Conservation (phyloP, 2,329 filamentous ascomycete species). For the Apiospora aurea region DNA sequence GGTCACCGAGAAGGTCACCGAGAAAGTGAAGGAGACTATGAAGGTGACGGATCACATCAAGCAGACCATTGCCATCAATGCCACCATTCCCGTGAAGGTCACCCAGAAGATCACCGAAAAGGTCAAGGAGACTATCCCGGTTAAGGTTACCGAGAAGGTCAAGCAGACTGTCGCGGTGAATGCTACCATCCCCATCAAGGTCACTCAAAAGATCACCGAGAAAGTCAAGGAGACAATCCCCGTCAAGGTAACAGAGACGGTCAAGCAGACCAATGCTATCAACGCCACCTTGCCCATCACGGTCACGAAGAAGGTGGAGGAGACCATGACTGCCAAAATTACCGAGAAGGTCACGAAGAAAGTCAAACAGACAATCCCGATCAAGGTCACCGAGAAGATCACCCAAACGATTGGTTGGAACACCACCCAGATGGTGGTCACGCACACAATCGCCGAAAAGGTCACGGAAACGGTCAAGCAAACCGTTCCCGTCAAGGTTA, state of each 20-base stretch:
- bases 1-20: neutral
- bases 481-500: neutral
- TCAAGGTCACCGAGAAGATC: conserved; percentile 6
- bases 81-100: neutral
- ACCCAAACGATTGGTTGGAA: conserved; percentile 3
- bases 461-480: neutral
- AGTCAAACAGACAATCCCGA: neutral
- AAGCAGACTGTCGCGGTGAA: conserved; percentile 9
- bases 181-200: neutral
- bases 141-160: neutral
- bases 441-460: neutral
- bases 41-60: neutral
- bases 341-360: neutral
- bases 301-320: neutral
- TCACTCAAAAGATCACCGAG: neutral
- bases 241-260: neutral
- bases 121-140: neutral
- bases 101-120: conserved; percentile 2
- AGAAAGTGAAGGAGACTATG: conserved; percentile 5
- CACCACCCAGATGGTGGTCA: conserved; percentile 4
- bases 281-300: neutral
- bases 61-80: neutral
- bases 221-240: conserved; percentile 4
- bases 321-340: neutral
- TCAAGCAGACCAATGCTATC: neutral